These are phyloP conservation scores for Umbelopsis sp. DNA, from an alignment of 192 early-diverging fungal genomes.

Conservation along the genomic window DNA sequence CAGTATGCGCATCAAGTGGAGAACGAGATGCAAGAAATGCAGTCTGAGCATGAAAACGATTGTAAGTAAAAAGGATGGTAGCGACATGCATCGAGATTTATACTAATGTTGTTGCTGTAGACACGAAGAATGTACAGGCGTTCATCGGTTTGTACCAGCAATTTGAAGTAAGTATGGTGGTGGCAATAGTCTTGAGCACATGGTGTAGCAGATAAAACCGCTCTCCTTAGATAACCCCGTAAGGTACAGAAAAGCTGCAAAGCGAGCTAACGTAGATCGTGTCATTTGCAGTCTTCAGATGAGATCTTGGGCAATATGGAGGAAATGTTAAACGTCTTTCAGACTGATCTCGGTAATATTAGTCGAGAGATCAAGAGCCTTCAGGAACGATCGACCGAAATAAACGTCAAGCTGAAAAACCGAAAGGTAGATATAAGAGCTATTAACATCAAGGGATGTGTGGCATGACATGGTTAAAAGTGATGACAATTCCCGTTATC, in stretches of 20 bases:
- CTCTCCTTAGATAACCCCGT: not conserved
- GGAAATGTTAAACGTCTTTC: conserved; percentile 78
- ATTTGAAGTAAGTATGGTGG: conserved; percentile 50
- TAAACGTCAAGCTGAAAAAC: conserved; percentile 86
- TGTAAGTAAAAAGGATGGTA: conserved; percentile 52
- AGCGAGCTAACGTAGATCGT: not conserved
- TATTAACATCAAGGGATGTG: not conserved
- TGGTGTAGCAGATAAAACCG: not conserved
- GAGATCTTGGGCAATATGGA: conserved; percentile 87
- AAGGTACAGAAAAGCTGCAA: not conserved
- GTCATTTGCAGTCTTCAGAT: conserved; percentile 39
- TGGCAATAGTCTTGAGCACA: conserved; percentile 45
- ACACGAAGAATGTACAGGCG: conserved; percentile 55
- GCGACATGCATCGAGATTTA: not conserved
- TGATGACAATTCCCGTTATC: not conserved
- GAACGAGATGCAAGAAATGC: conserved; percentile 67
- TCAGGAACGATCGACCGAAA: conserved; percentile 78
- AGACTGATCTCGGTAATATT: conserved; percentile 85
- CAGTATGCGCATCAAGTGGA: conserved; percentile 82
- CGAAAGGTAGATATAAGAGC: conserved; percentile 58
- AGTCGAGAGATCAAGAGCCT: conserved; percentile 85
- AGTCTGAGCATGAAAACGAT: conserved; percentile 69
- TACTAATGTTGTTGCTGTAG: conserved; percentile 32
- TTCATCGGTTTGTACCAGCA: conserved; percentile 68
- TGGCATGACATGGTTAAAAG: not conserved